Conservation (phyloP, 108 stramenopile genomes). For the Epipyxis sp. region DNA sequence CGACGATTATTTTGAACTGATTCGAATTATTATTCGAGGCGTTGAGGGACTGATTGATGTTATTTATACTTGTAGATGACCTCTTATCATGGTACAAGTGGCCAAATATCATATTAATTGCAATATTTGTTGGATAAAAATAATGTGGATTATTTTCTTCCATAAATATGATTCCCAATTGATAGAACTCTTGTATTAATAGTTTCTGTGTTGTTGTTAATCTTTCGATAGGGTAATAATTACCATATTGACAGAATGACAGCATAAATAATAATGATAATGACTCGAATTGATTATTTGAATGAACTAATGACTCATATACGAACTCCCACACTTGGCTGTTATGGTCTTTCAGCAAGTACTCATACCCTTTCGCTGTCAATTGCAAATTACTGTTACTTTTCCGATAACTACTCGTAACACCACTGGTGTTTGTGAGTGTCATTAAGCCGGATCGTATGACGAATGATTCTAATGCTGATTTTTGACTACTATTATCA, state of each 20-base stretch:
- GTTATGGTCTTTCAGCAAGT: neutral
- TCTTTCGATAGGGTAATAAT: neutral
- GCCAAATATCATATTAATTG: conserved; percentile 20
- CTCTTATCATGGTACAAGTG: neutral
- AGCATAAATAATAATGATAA: conserved; percentile 8
- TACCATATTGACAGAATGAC: neutral
- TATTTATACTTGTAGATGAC: neutral
- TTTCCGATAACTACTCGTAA: neutral
- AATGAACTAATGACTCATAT: neutral
- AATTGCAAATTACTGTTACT: neutral
- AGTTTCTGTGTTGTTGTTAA: neutral
- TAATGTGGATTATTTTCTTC: neutral
- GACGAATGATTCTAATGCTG: neutral
- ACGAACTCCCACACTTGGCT: conserved; percentile 33
- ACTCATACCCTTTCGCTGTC: conserved; percentile 19
- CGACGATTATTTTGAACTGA: conserved; percentile 61
- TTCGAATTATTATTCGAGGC: neutral
- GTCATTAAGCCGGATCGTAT: neutral
- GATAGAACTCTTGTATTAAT: neutral
- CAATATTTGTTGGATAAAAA: conserved; percentile 29
- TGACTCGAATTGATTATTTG: neutral
- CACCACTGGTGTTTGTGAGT: neutral
- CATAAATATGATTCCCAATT: conserved; percentile 15
- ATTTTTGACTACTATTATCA: neutral
- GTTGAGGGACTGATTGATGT: neutral